Evolutionary conservation across 768 basidiomycete genomes (phyloP).

Genomic region (Obba rivulosa): DNA sequence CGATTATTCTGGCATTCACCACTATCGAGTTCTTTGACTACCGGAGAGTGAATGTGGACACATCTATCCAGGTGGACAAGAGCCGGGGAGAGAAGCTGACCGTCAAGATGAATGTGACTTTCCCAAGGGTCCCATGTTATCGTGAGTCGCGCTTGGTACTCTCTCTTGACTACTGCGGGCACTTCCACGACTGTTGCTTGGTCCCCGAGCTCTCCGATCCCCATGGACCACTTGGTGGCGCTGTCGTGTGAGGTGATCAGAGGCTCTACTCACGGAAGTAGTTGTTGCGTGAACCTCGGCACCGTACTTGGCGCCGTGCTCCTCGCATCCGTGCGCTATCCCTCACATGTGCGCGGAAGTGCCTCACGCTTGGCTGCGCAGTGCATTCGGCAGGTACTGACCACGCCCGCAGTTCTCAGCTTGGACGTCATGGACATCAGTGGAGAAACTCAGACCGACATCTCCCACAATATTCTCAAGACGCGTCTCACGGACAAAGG

Average conservation of each 20-base stretch:
- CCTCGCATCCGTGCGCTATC: not conserved
- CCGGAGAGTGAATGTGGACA: slow-evolving; percentile 77
- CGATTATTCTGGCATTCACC: slow-evolving; percentile 88
- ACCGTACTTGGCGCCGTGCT: not conserved
- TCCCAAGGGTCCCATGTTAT: slow-evolving; percentile 96
- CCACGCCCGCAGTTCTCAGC: slow-evolving; percentile 65
- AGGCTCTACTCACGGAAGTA: not conserved
- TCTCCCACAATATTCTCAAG: slow-evolving; percentile 87
- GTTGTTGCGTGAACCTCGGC: not conserved
- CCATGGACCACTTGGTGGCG: too few species aligned
- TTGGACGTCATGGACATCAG: slow-evolving; percentile 98
- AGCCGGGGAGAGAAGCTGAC: slow-evolving; percentile 92
- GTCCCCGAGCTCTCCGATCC: too few species aligned
- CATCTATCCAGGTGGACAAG: slow-evolving; percentile 91
- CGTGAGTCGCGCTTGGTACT: slow-evolving; percentile 46
- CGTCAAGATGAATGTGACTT: slow-evolving; percentile 88
- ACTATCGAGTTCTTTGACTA: slow-evolving; percentile 97
- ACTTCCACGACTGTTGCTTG: not conserved
- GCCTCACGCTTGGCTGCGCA: not conserved
- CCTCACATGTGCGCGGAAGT: too few species aligned
- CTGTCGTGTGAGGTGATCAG: not conserved
- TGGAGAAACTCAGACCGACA: slow-evolving; percentile 88
- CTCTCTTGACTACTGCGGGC: not conserved
- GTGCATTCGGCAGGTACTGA: not conserved
- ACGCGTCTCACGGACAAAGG: slow-evolving; percentile 66